These are phyloP conservation scores for Aspergillus ochraceoroseus DNA, from an alignment of 2,329 filamentous ascomycete species.

Conservation along the genomic window DNA sequence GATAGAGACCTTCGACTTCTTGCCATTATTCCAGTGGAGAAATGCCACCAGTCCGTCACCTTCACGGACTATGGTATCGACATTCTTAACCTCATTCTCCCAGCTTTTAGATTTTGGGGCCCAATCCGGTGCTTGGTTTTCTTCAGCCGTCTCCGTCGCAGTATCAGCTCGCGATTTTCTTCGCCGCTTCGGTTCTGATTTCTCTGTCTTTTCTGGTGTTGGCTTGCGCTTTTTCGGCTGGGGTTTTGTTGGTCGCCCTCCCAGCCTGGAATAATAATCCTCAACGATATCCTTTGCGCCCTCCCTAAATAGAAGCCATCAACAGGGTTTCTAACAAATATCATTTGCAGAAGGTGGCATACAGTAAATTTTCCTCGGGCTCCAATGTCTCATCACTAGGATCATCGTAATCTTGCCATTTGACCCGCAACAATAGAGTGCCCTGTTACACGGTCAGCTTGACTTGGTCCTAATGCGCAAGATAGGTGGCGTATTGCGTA, in stretches of 20 bases:
- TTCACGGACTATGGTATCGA: conserved; percentile 45
- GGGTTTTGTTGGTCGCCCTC: conserved; percentile 39
- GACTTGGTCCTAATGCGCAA: too few species aligned
- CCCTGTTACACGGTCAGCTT: conserved; percentile 31
- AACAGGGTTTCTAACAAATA: not conserved
- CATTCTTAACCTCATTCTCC: conserved; percentile 40
- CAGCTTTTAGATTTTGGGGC: conserved; percentile 40
- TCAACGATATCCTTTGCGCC: conserved; percentile 39
- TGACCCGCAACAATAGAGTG: conserved; percentile 40
- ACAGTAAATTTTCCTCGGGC: conserved; percentile 44
- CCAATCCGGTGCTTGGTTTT: conserved; percentile 30
- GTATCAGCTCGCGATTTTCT: conserved; percentile 13
- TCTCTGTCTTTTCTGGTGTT: conserved; percentile 13
- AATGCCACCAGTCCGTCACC: conserved; percentile 37
- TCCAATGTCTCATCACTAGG: conserved; percentile 45
- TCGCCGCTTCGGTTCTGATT: conserved; percentile 24
- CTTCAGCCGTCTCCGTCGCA: conserved; percentile 2
- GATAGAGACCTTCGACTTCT: conserved; percentile 41
- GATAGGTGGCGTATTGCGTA: too few species aligned
- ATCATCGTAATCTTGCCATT: conserved; percentile 47
- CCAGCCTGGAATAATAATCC: conserved; percentile 41
- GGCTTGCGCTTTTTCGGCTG: conserved; percentile 32
- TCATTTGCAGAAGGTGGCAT: conserved; percentile 16
- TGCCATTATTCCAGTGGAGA: conserved; percentile 44
- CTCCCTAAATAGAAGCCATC: conserved; percentile 30